Conservation (phyloP, 1,139 yeast genomes). For the Waltiozyma solani region DNA sequence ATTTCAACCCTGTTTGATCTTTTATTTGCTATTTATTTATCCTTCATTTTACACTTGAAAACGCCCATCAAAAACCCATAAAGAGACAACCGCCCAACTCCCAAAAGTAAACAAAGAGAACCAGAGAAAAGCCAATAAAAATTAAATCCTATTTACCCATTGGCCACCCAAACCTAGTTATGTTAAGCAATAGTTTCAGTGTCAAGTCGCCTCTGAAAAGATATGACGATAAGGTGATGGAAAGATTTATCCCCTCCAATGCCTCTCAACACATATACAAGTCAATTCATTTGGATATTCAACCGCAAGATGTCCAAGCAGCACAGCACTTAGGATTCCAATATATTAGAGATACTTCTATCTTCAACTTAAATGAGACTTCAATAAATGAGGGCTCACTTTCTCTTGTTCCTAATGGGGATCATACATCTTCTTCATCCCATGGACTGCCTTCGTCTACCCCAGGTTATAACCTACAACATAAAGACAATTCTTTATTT, state of each 20-base stretch:
- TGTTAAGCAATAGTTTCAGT: not conserved
- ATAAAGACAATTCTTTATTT: not conserved
- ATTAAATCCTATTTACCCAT: too few species aligned
- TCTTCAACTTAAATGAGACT: conserved; percentile 12
- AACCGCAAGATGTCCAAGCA: conserved; percentile 11
- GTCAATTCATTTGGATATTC: conserved; percentile 2
- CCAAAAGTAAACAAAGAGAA: not conserved
- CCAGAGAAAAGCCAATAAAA: too few species aligned
- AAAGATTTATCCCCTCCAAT: conserved; percentile 24
- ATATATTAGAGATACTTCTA: conserved; percentile 11
- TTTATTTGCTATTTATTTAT: too few species aligned
- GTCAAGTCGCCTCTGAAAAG: not conserved
- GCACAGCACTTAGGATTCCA: conserved; percentile 8
- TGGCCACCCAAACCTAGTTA: too few species aligned
- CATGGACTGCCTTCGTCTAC: not conserved
- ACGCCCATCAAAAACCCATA: not conserved
- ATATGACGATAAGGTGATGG: conserved; percentile 8
- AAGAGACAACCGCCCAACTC: not conserved
- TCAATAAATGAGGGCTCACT: conserved; percentile 10
- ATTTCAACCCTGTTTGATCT: not conserved
- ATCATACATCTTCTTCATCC: not conserved
- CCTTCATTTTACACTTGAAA: too few species aligned
- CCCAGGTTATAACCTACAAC: too few species aligned
- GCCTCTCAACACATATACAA: conserved; percentile 21
- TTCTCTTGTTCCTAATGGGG: conserved; percentile 3